A percentile compares a stretch with the other conserved stretches of the same genome.
These are phyloP conservation scores for Morella rubra DNA, from an alignment of 306 rosid species.

Conservation along the genomic window DNA sequence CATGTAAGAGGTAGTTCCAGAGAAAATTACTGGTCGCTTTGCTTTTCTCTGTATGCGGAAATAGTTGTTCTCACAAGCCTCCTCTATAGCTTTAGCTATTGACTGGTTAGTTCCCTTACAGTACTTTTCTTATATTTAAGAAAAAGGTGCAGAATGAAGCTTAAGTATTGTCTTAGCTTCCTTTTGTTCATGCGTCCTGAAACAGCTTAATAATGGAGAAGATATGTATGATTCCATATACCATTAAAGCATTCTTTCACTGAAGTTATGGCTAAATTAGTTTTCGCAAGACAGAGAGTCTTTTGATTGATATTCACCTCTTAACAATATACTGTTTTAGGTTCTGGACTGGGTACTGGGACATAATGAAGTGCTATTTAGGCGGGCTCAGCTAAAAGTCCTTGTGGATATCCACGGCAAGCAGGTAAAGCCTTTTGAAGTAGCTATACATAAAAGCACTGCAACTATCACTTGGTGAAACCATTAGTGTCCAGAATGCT, in stretches of 20 bases:
- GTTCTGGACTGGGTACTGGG: constrained; percentile 77
- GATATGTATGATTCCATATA: background rate
- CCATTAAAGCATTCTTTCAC: background rate
- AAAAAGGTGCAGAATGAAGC: background rate
- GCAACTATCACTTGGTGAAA: constrained; percentile 3
- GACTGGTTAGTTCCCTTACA: background rate
- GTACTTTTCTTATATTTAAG: background rate
- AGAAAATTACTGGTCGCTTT: background rate
- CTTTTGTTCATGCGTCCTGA: background rate
- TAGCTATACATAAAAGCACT: constrained; percentile 17
- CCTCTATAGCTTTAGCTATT: background rate
- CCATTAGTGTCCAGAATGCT: constrained; percentile 5
- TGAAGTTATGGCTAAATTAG: background rate
- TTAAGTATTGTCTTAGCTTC: background rate
- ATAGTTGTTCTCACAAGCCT: background rate
- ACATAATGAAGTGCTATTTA: constrained; percentile 84
- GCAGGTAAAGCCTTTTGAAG: constrained; percentile 55
- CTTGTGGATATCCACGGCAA: constrained; percentile 86
- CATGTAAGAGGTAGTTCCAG: background rate
- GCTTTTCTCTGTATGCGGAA: background rate
- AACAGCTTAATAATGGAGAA: background rate
- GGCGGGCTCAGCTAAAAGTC: constrained; percentile 93
- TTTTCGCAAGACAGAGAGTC: too few species aligned
- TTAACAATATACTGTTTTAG: constrained; percentile 45
- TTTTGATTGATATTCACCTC: background rate